Percentiles rank a stretch among this genome's conserved stretches.
phyloP scores from a whole-genome alignment of 768 basidiomycete genomes.

The Daedaleopsis sinensis region DNA sequence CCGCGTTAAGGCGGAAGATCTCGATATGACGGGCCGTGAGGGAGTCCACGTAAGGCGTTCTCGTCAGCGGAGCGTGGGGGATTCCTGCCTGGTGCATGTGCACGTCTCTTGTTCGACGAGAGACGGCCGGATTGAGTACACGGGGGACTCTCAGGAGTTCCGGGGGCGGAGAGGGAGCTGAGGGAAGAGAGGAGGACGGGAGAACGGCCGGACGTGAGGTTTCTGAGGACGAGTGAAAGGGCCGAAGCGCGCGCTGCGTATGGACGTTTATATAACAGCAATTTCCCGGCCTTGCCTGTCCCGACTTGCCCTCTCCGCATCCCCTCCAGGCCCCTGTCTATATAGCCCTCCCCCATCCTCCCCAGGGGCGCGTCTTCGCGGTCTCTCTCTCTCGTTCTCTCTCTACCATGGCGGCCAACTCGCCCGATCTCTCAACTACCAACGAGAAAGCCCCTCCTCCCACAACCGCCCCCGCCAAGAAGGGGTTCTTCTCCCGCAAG shows the following conservation, averaged over 20 bases:
- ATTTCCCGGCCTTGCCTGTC: background rate
- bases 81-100: too few species aligned
- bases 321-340: background rate
- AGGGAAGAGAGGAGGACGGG: too few species aligned
- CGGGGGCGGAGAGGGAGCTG: too few species aligned
- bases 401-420: slow-evolving; percentile 23
- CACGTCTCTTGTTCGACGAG: too few species aligned
- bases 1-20: background rate
- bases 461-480: slow-evolving; percentile 4
- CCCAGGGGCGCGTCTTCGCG: background rate
- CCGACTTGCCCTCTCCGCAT: slow-evolving; percentile 1
- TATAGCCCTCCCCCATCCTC: slow-evolving; percentile 1
- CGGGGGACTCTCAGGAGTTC: too few species aligned
- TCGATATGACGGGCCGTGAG: background rate
- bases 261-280: slow-evolving; percentile 7
- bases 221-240: too few species aligned
- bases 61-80: background rate
- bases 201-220: too few species aligned
- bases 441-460: slow-evolving; percentile 15
- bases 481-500: slow-evolving; percentile 19
- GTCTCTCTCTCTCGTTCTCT: background rate
- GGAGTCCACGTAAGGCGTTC: too few species aligned
- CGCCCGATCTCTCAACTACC: slow-evolving; percentile 2
- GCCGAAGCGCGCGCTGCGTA: background rate
- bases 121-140: too few species aligned